Base-by-base conservation (phyloP, 257 asterid species). In the Solanum pennellii region DNA sequence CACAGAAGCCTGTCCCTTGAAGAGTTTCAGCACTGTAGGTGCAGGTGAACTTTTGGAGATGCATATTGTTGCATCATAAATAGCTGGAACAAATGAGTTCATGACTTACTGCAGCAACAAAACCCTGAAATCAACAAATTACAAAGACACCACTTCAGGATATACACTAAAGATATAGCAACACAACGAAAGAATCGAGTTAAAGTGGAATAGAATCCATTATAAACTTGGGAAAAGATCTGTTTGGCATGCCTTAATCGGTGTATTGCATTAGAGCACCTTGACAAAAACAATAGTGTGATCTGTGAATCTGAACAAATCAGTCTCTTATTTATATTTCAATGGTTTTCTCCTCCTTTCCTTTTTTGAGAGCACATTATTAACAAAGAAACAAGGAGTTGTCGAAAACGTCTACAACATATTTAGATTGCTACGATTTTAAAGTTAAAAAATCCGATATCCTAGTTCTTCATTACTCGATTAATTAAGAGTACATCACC, bases 51-150 rank as follows among this genome's bases (percentile, higher is more conserved):
- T 89, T 89, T 93, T 94, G 59, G 98, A 98, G 77, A 97, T 95
- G 47, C 96, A 93, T 83, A 97, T 95, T 76, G 99, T 95, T 71
- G 93, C 93, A 76, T 97, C 97, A 91, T 95, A 97, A 91, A 97
- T 92, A 72, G 98, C 98, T 23, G 99, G 99, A 89, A 95, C 99
- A 93, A 95, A 95, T 41, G 97, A 87, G 76, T 96, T 97, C 97
- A 95, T 95, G 96, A 88, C 89, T 93, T 77, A 94, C 99, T 45
- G 98, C 95, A 47, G 98, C 91, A 86, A 97, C 98, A 90, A 97
- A 97, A 75, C 99, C 99, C 99, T 97, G 97, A 82, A 92, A 87
- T 27, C 82, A 88, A 88, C 65, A 59, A 79, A 82, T 31, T 23
- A 56, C 49, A 16, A 87, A 75, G 60, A 47, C 73, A 39, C 82